Conservation (phyloP, 805 yeast species). For the Saturnispora hagleri region DNA sequence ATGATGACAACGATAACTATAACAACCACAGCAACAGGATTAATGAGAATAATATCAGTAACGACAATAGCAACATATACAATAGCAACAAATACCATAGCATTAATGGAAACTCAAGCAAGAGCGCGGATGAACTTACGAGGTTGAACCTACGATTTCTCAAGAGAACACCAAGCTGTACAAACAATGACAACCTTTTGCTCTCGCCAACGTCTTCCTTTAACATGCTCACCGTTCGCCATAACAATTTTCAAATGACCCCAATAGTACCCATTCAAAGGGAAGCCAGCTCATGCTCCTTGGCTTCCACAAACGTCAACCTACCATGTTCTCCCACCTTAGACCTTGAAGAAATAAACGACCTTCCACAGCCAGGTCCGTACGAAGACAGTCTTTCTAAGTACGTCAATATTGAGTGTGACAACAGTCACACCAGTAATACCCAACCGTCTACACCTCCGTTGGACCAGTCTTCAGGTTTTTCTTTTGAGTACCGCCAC, state of each 20-base stretch:
- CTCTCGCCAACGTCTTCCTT: constrained; percentile 11
- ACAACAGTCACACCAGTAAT: neutral
- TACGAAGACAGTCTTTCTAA: neutral
- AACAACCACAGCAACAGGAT: constrained; percentile 1
- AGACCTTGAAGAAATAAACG: neutral
- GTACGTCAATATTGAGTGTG: neutral
- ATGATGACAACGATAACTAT: constrained; percentile 4
- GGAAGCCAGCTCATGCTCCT: neutral
- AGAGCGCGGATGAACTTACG: neutral
- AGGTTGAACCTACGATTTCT: neutral
- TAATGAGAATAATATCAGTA: neutral
- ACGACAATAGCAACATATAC: neutral
- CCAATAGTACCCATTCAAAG: neutral
- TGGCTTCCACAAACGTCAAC: constrained; percentile 4
- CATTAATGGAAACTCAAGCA: neutral
- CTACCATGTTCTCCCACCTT: constrained; percentile 1
- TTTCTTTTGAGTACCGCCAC: constrained; percentile 22
- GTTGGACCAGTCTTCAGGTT: neutral
- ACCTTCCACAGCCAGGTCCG: neutral
- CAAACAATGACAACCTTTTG: constrained; percentile 13
- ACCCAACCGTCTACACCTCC: neutral
- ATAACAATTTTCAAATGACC: neutral
- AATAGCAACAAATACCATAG: neutral
- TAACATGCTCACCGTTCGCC: constrained; percentile 6
- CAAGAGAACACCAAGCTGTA: neutral